Conservation (phyloP, 1,284 basidiomycete genomes). For the Malassezia dermatis region DNA sequence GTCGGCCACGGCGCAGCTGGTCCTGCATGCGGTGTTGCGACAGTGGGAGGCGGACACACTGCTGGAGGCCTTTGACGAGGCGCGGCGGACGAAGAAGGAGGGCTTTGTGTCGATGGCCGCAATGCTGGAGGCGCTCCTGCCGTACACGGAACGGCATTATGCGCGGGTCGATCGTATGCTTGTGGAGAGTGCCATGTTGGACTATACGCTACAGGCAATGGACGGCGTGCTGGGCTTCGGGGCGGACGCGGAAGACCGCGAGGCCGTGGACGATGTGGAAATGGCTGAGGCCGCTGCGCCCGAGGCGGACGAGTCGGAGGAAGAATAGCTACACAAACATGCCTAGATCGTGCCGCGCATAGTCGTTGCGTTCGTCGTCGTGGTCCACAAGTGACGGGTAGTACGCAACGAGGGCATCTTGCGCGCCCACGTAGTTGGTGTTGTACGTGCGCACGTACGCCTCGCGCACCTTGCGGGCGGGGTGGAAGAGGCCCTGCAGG, state of each 20-base stretch:
- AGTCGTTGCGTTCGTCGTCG: slow-evolving; percentile 38
- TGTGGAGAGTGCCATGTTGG: slow-evolving; percentile 85
- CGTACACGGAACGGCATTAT: slow-evolving; percentile 88
- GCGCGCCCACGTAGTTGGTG: slow-evolving; percentile 61
- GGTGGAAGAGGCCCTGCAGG: slow-evolving; percentile 51
- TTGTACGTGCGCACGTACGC: slow-evolving; percentile 71
- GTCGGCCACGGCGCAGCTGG: slow-evolving; percentile 69
- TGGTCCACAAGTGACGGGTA: slow-evolving; percentile 57
- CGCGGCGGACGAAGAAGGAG: slow-evolving; percentile 15
- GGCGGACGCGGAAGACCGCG: neutral
- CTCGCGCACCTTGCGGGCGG: slow-evolving; percentile 89
- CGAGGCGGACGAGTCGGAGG: neutral
- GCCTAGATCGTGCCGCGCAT: slow-evolving; percentile 33
- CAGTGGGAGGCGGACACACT: slow-evolving; percentile 64
- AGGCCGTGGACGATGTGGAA: neutral
- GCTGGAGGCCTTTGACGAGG: slow-evolving; percentile 57
- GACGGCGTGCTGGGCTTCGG: slow-evolving; percentile 52
- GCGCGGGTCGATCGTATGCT: slow-evolving; percentile 71
- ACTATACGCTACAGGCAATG: slow-evolving; percentile 85
- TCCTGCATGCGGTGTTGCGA: slow-evolving; percentile 73
- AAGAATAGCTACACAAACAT: slow-evolving; percentile 12
- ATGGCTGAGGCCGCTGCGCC: neutral
- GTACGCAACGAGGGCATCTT: slow-evolving; percentile 84
- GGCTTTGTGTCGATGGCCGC: slow-evolving; percentile 50
- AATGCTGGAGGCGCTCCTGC: slow-evolving; percentile 70